Base-by-base conservation (phyloP, 1,284 basidiomycete species). In the Pulchroboletus neoregius region DNA sequence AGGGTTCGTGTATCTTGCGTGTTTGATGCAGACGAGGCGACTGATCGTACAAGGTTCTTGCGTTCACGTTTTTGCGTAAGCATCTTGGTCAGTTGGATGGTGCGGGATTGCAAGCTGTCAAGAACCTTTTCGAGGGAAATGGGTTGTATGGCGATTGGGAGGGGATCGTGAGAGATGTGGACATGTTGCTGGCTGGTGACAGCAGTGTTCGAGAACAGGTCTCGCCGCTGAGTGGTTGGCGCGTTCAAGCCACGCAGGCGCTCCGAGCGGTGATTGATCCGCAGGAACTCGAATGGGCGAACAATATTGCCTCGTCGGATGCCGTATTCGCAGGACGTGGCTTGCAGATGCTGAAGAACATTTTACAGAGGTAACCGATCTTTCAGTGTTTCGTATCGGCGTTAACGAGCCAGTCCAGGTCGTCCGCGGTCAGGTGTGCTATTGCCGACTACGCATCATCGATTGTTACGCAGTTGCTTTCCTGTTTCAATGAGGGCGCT, bases 281-380 rank as follows among this genome's bases (percentile, higher is more conserved):
- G 12, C 67, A 71, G 37, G 60, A 69, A 3, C 54, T 74, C 6
- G 56, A 66, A 9, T 79, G 76, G 78, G 74, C 73, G 67, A 70
- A 71, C 20, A 70, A 75, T 34, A 62, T 66, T 30, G 54, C 58
- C 13, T 55, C 71, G 15, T 46, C 65, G 0, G 70, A 75, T 43
- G 51, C 56, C 8, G 52, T 62, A 12, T 73, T 70, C 35, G 57
- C 62, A 20, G 54, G 61, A 30, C 62, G 67, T 33, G 69, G 70
- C 11, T 51, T 79, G 1, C 57, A 67, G 22, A 68, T 71, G 30
- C 55, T 78, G 13, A 62, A 64, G 38, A 58, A 52, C 5, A 65
- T 68, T 46, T 75, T 72, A 52, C 68, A 71, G 37, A 69, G 69
- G 79, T 79, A 36, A 48, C 44, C 11, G 10, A 40, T 43, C 31